Evolutionary conservation across 2,329 filamentous ascomycete species (phyloP).

Genomic region (Xylaria hypoxylon): DNA sequence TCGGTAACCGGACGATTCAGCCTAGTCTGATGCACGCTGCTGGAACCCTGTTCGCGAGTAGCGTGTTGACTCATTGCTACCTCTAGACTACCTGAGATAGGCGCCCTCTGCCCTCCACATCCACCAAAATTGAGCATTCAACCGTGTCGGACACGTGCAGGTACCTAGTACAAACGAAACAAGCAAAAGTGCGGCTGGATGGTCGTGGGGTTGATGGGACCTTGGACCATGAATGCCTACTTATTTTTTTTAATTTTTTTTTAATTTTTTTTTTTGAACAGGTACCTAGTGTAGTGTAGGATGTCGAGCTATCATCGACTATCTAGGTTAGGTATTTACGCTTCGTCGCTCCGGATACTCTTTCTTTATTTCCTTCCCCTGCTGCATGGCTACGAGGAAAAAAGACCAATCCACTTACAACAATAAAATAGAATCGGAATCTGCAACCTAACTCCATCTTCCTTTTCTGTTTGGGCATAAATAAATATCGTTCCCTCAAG

Average conservation of each 20-base stretch:
- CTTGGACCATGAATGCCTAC: neutral
- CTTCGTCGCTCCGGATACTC: neutral
- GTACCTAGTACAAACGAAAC: constrained; percentile 3
- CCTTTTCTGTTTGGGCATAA: constrained; percentile 3
- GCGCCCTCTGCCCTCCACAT: constrained; percentile 1
- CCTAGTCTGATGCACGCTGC: neutral
- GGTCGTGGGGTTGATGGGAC: constrained; percentile 9
- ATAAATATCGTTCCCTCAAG: constrained; percentile 12
- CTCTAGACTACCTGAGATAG: neutral
- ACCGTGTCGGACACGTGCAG: constrained; percentile 29
- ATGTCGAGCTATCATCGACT: too few relatives aligned
- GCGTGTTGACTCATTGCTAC: too few relatives aligned
- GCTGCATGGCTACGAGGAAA: neutral
- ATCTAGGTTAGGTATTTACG: neutral
- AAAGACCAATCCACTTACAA: constrained; percentile 1
- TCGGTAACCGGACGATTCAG: constrained; percentile 4
- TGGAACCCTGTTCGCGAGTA: neutral
- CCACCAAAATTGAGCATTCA: neutral
- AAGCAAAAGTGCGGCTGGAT: neutral
- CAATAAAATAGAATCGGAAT: neutral
- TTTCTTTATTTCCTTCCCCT: constrained; percentile 1
- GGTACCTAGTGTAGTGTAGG: too few relatives aligned
- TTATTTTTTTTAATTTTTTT: neutral
- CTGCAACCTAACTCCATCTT: neutral
- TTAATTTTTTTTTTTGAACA: too few relatives aligned